Conservation (phyloP, 106 monocot genomes). For the Dactylorhiza incarnata region DNA sequence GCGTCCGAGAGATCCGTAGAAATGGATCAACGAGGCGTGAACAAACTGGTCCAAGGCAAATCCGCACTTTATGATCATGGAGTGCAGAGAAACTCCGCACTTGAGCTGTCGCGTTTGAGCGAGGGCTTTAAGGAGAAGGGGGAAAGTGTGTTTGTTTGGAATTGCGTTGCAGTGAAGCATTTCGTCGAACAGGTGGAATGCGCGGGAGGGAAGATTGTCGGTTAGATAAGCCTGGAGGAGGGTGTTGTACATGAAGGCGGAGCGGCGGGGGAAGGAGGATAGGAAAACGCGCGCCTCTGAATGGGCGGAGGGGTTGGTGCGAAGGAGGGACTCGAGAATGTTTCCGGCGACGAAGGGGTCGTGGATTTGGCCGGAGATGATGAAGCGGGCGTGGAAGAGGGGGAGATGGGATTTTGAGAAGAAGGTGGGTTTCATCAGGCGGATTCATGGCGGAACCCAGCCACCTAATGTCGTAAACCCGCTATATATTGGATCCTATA, state of each 20-base stretch:
- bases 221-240: not conserved
- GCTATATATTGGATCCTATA: no score
- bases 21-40: constrained; percentile 10
- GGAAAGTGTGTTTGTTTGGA: constrained; percentile 13
- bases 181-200: constrained; percentile 5
- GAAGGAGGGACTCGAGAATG: constrained; percentile 10
- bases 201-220: not conserved
- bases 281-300: constrained; percentile 5
- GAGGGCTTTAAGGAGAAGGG: constrained; percentile 7
- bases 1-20: not conserved
- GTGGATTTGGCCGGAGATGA: constrained; percentile 6
- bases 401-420: not conserved
- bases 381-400: constrained; percentile 6
- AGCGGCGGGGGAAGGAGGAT: constrained; percentile 1
- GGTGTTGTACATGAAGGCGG: constrained; percentile 14
- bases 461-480: no score
- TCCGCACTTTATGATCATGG: constrained; percentile 5
- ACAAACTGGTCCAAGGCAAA: constrained; percentile 1
- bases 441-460: not conserved
- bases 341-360: constrained; percentile 16
- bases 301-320: not conserved
- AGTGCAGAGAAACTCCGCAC: not conserved
- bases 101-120: not conserved
- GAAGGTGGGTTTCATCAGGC: not conserved
- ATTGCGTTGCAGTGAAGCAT: constrained; percentile 1